Base-by-base conservation (phyloP, 1,284 basidiomycete genomes). In the Pseudozyma sp. region DNA sequence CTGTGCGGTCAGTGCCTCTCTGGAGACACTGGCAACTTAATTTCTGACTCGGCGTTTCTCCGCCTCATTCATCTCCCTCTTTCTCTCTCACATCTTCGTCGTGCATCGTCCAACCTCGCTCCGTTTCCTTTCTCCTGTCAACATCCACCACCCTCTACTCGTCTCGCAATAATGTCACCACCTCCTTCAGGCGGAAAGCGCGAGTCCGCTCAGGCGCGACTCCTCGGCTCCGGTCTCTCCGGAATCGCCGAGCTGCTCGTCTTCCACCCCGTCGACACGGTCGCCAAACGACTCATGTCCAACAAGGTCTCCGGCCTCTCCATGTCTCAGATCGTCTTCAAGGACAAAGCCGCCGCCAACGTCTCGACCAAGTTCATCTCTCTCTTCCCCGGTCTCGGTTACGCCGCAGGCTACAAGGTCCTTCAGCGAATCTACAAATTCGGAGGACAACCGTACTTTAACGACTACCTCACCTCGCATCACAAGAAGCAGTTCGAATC, bases 381-480 rank as follows among this genome's bases (percentile, higher is more conserved):
- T 4, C 89, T 99, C 42, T 99, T 99, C 88, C 96, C 97, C 31
- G 96, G 96, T 74, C 90, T 99, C 4, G 97, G 97, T 1, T 99
- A 99, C 84, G 97, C 96, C 4, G 96, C 82, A 1, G 77, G 80
- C 0, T 99, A 99, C 90, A 99, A 99, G 86, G 87, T 85, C 11
- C 61, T 85, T 17, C 84, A 85, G 74, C 70, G 84, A 29, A 76
- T 85, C 35, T 80, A 80, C 74, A 99, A 98, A 87, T 99, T 98
- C 80, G 96, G 97, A 68, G 97, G 96, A 1, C 96, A 99, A 86
- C 96, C 97, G 24, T 98, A 91, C 89, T 97, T 97, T 86, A 93
- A 95, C 85, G 94, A 98, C 86, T 85, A 95, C 83, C 90, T 99
- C 83, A 89, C 89, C 78, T 89, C 88, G 80, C 87, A 92, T 84